Percentiles rank a stretch among this genome's conserved stretches.
Conservation (phyloP, 305 asterid genomes). For the Euphrasia arctica region DNA sequence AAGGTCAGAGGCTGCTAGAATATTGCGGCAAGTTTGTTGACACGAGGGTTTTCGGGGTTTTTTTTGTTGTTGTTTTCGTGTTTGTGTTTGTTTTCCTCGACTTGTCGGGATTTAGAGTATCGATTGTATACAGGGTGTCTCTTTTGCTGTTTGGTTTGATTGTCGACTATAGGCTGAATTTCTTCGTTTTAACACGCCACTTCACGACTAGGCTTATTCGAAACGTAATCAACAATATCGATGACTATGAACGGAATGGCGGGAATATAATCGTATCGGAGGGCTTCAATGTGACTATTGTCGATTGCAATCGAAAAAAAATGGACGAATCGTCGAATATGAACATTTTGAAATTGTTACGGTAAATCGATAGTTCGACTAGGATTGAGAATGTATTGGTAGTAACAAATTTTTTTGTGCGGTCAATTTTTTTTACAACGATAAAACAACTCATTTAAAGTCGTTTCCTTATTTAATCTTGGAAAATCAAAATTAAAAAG, state of each 20-base stretch:
- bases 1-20: slow-evolving; percentile 35
- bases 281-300: no score
- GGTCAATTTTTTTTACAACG: no score
- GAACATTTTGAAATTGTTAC: no score
- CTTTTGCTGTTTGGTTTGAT: neutral
- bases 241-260: neutral
- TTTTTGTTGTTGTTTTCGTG: neutral
- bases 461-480: neutral
- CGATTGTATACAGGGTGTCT: neutral
- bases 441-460: no score
- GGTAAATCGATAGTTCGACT: no score
- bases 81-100: neutral
- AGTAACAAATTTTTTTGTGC: no score
- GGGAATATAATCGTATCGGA: no score
- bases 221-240: neutral
- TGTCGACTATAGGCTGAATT: neutral
- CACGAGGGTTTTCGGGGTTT: neutral
- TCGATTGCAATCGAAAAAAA: no score
- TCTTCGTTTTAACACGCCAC: neutral
- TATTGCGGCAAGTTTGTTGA: slow-evolving; percentile 43
- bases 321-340: no score
- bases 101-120: neutral
- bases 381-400: no score
- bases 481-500: neutral
- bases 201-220: neutral